Percentiles rank a stretch among this genome's conserved stretches.
phyloP scores from a whole-genome alignment of 1,284 basidiomycete species.

The Apiotrichum sp. region DNA sequence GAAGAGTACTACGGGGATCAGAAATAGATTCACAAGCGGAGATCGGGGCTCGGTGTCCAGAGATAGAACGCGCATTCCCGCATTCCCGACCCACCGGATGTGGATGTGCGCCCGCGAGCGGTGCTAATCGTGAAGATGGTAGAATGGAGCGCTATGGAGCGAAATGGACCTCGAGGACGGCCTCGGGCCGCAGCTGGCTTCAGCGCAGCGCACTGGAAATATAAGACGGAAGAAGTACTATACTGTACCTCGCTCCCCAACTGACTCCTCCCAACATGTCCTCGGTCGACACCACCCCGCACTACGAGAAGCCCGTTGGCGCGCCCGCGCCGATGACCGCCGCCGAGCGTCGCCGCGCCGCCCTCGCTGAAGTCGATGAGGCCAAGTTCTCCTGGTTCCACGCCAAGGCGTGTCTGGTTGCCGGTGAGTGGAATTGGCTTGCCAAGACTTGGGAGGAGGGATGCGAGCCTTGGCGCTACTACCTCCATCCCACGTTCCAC shows the following conservation, averaged over 20 bases:
- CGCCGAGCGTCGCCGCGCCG: constrained; percentile 57
- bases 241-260: not conserved
- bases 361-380: constrained; percentile 68
- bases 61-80: too few species aligned
- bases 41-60: too few species aligned
- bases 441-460: not conserved
- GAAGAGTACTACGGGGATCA: too few species aligned
- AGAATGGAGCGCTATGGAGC: too few species aligned
- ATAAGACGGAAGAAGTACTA: not conserved
- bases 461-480: not conserved
- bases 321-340: constrained; percentile 15
- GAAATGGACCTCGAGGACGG: too few species aligned
- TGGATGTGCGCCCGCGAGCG: too few species aligned
- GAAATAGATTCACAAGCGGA: too few species aligned
- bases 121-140: too few species aligned
- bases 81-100: too few species aligned
- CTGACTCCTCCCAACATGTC: not conserved
- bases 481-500: not conserved
- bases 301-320: not conserved
- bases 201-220: not conserved
- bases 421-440: constrained; percentile 33
- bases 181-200: too few species aligned
- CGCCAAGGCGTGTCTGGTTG: constrained; percentile 48
- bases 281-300: not conserved
- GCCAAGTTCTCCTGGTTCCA: constrained; percentile 59